Conservation (phyloP, 2,329 filamentous ascomycete species). For the Scedosporium apiospermum region DNA sequence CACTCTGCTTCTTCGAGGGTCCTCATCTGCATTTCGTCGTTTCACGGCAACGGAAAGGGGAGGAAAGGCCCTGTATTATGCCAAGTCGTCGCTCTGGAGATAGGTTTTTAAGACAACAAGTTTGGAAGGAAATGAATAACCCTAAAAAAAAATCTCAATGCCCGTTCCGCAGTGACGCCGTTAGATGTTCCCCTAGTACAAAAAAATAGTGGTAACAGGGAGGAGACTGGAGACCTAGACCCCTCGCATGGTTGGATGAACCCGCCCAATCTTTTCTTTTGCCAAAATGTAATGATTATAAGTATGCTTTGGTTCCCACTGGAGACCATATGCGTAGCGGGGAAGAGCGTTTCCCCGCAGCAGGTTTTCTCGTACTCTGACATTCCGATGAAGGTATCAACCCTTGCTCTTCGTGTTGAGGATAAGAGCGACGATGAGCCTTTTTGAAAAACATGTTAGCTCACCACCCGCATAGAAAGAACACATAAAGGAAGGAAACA, state of each 20-base stretch:
- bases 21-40: neutral
- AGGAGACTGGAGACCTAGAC: neutral
- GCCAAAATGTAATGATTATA: neutral
- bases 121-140: neutral
- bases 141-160: neutral
- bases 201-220: neutral
- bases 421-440: conserved; percentile 86
- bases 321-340: neutral
- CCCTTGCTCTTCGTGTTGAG: conserved; percentile 78
- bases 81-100: neutral
- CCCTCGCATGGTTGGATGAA: too few species aligned
- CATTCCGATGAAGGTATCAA: conserved; percentile 20
- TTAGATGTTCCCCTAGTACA: neutral
- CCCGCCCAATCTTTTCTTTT: too few species aligned
- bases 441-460: conserved; percentile 22
- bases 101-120: neutral
- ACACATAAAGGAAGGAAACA: neutral
- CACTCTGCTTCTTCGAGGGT: neutral
- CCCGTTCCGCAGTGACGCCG: neutral
- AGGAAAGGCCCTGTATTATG: neutral
- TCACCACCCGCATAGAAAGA: neutral
- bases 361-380: neutral
- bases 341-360: too few species aligned
- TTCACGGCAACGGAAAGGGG: neutral
- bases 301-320: neutral